phyloP scores from a whole-genome alignment of 2,329 filamentous ascomycete genomes.

The Kalmusia sp. region DNA sequence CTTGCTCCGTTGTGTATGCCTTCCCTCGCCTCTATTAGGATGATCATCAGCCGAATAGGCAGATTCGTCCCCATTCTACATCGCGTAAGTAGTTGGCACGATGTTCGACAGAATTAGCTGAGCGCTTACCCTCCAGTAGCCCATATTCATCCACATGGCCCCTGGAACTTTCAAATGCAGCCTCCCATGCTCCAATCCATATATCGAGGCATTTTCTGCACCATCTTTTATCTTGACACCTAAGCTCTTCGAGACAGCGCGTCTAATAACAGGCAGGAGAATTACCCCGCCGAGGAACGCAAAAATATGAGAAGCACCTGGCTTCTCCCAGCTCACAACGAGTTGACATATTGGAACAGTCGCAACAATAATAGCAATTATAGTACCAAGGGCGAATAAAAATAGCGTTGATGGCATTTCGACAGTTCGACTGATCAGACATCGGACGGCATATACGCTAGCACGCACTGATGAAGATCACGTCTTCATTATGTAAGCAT shows the following conservation, averaged over 20 bases:
- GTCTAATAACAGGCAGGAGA: conserved; percentile 9
- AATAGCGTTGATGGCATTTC: too few relatives aligned
- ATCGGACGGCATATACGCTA: too few relatives aligned
- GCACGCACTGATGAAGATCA: too few relatives aligned
- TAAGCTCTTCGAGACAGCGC: background rate
- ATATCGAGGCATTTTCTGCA: conserved; percentile 33
- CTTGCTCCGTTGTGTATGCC: background rate
- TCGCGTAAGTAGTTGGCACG: background rate
- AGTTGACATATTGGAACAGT: too few relatives aligned
- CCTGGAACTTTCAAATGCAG: conserved; percentile 58
- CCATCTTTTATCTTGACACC: background rate
- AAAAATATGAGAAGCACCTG: conserved; percentile 1
- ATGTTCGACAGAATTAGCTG: background rate
- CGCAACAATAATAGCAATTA: too few relatives aligned
- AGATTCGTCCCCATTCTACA: background rate
- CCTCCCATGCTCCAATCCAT: conserved; percentile 63
- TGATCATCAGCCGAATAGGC: too few relatives aligned
- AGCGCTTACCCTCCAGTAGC: conserved; percentile 61
- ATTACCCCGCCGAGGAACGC: conserved; percentile 16
- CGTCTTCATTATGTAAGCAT: too few relatives aligned
- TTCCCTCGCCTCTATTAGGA: background rate
- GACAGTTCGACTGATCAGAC: too few relatives aligned
- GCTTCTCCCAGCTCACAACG: too few relatives aligned
- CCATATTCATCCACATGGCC: conserved; percentile 71
- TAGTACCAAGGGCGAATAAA: too few relatives aligned